Base-by-base conservation (phyloP, 202 grass and related monocot genomes). In the Musa balbisiana region DNA sequence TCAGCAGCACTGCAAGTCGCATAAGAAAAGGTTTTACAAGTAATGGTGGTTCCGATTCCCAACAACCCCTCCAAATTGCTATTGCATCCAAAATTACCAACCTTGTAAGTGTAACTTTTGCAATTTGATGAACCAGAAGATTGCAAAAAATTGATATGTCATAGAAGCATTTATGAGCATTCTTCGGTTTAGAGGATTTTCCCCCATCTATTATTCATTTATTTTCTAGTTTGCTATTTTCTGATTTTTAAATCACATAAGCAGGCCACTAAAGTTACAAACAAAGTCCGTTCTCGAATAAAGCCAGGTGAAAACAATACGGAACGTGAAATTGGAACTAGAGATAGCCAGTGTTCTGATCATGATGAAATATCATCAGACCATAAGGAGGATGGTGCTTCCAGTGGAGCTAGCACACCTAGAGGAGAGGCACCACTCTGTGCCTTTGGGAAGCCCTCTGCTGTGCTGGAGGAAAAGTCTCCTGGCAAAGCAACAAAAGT, bases 231-330 rank as follows among this genome's bases (percentile, higher is more conserved):
- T 23, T 81, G 82, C 83, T 85, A 74, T 77, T 73, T 85, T 84
- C 85, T 87, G 75, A 87, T 92, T 84, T 87, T 85, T 78, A 70
- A 88, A 89, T 83, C 69, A 91, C 62, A 50, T 62, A 83, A 80
- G 80, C 88, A 99, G 95, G 95, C 95, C 73, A 90, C 83, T 73
- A 94, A 88, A 88, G 91, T 99, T 65, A 88, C 95, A 88, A 99
- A 94, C 78, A 99, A 92, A 86, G 95, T 98, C 80, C 91, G 91
- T 82, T 94, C 89, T 77, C 83, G 87, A 52, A 83, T 85, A 63
- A 89, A 73, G 87, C 74, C 55, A 63, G 91, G 86, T 15, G 87
- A 93, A 84, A 92, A 86, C 62, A 76, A 75, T 76, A 80, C 75
- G 20, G 89, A 94, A 59, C 91, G 72, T 22, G 94, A 93, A 82